Conservation (phyloP, 2,329 filamentous ascomycete genomes). For the Penicillium sp. region DNA sequence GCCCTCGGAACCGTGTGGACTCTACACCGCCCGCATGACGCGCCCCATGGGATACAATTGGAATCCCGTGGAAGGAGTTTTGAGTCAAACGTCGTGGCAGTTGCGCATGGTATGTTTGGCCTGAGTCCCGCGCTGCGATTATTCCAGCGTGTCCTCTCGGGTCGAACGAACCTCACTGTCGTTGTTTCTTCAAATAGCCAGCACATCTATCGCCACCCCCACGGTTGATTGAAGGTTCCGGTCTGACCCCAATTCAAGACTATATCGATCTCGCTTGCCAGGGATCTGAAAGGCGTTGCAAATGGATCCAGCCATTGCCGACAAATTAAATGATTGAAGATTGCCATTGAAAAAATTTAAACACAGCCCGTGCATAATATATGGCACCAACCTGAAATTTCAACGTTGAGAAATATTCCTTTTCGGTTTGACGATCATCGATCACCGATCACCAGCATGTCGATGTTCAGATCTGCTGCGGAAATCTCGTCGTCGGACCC, state of each 20-base stretch:
- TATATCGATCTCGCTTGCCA: too few species aligned
- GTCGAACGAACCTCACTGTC: not conserved
- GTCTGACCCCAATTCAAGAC: too few species aligned
- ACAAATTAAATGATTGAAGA: too few species aligned
- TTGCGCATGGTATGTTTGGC: constrained; percentile 15
- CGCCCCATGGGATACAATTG: constrained; percentile 27
- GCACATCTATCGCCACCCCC: not conserved
- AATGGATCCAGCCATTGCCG: too few species aligned
- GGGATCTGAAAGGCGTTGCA: too few species aligned
- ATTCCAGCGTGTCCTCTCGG: constrained; percentile 7
- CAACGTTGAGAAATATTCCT: not conserved
- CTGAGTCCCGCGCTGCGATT: constrained; percentile 6
- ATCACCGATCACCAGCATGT: constrained; percentile 24
- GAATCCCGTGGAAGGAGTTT: constrained; percentile 33
- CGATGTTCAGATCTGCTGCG: constrained; percentile 36
- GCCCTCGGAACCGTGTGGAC: not conserved
- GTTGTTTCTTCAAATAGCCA: not conserved
- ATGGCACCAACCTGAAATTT: too few species aligned
- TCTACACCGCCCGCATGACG: constrained; percentile 5
- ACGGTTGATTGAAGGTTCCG: not conserved
- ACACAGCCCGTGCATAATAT: too few species aligned
- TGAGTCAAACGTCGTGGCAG: constrained; percentile 14
- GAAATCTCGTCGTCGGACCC: constrained; percentile 36
- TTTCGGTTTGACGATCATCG: not conserved
- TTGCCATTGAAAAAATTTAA: too few species aligned